Evolutionary conservation across 768 basidiomycete species (phyloP).

Genomic region (Boletus huronensis): DNA sequence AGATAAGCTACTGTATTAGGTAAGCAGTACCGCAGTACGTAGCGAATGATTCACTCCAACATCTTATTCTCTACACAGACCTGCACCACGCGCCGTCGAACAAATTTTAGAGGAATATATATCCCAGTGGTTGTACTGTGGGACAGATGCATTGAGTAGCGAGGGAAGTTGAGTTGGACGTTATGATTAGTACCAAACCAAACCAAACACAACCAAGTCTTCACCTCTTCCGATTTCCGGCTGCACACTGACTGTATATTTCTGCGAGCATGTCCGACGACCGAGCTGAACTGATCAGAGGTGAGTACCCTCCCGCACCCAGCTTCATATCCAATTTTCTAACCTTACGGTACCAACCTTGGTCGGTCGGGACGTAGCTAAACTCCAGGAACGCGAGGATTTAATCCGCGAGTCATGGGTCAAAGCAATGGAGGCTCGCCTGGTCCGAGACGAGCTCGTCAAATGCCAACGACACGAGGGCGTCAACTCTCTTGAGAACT

Average conservation of each 20-base stretch:
- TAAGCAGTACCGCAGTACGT: no score
- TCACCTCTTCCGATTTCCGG: background rate
- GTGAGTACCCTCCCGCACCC: slow-evolving; percentile 12
- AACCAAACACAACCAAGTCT: slow-evolving; percentile 9
- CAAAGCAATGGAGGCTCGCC: slow-evolving; percentile 85
- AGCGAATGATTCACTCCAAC: no score
- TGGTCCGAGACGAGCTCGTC: slow-evolving; percentile 83
- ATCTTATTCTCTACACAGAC: background rate
- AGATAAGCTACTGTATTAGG: no score
- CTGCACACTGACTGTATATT: background rate
- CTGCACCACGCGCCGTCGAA: background rate
- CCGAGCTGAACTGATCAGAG: slow-evolving; percentile 33
- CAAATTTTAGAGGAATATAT: background rate
- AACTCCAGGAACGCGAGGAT: slow-evolving; percentile 65
- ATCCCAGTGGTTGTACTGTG: background rate
- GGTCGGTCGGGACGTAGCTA: slow-evolving; percentile 39
- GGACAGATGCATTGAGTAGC: background rate
- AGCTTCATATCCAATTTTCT: background rate
- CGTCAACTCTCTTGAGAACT: slow-evolving; percentile 87
- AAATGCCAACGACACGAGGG: slow-evolving; percentile 91
- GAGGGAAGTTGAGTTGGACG: background rate
- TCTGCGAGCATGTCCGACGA: slow-evolving; percentile 30
- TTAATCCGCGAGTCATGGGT: slow-evolving; percentile 91
- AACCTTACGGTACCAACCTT: background rate
- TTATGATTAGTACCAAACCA: background rate